Base-by-base conservation (phyloP, 805 yeast genomes). In the Barnettozyma sucrosica region DNA sequence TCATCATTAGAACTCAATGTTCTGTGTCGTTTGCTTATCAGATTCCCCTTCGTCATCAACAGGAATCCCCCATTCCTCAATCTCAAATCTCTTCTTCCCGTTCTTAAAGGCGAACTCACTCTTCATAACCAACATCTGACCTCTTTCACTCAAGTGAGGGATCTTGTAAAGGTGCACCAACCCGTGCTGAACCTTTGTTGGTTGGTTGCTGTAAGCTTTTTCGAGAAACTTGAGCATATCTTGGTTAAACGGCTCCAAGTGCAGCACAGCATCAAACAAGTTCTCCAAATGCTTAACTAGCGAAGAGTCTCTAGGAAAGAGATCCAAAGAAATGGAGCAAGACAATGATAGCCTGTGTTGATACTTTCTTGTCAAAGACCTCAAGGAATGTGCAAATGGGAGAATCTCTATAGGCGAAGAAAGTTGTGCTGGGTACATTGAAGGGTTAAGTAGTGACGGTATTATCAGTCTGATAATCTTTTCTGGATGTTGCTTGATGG, bases 61-160 rank as follows among this genome's bases (percentile, higher is more conserved):
- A 0, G 99, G 98, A 44, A 93, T 93, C n/a, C 96, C 88, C 96
- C 97, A 93, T 58, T 83, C 88, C 55, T 87, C 92, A 45, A 93
- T 83, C 58, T 87, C 96, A 61, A 92, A 89, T 57, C 77, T 81
- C 64, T 81, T 80, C 52, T 85, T 76, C 13, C 96, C 92, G 54
- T 89, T 87, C 60, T 83, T 82, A 68, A 90, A 92, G 5, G 96
- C 89, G 64, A 78, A 83, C 65, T 90, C 97, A 50, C 85, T 83
- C 49, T 73, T 72, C 48, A 80, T 77, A 1, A 80, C 76, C 53
- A 79, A 78, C 96, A 89, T 90, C 56, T 79, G 72, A 1, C 99
- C 98, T 20, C 81, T 64, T 42, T 83, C 89, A 47, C 88, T 79
- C 32, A 88, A 66, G 2, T 77, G 71, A 0, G 96, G 93, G 8